Evolutionary conservation across 352 stramenopile species (phyloP), one percentile per base, ranked within the genome.

Genomic region (Plasmopara viticola): DNA sequence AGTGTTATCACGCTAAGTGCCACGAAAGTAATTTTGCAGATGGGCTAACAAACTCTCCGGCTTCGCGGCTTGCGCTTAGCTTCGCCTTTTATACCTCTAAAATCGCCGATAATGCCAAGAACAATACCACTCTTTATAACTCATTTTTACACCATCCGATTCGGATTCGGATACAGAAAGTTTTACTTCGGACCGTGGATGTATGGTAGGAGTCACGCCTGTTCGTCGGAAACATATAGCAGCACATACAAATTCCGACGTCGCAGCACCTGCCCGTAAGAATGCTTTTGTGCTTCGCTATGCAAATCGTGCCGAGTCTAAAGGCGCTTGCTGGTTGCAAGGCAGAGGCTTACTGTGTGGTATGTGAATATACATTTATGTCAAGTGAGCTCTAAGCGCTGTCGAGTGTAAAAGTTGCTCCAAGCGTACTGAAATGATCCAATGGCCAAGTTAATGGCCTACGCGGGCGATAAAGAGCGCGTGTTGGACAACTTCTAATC

Each of bases 291-390:
- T 80, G 0, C 18, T 60, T 5, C 68, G 76, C 20, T 90, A 76
- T 58, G 62, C 67, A 31, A 87, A 87, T 54, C 70, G 70, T 9
- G 73, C 73, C 58, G 79, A 81, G 66, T 76, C 68, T 44, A 74
- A 78, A 44, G 66, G 73, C 46, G 66, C 81, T 6, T 84, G 70
- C 55, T 84, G 70, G 70, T 79, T 68, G 35, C 70, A 84, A 39
- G 74, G 70, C 17, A 71, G 71, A 0, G 71, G 74, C 49, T 25
- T 25, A 82, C 66, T 9, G 63, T 64, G 49, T 85, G 69, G 40
- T 48, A 17, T 82, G 74, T 45, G 62, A 72, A 20, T 82, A 68
- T 2, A 85, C 82, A 44, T 57, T 71, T 3, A 66, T 86, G 10
- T 86, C 74, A 17, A 68, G 75, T 30, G 70, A 60, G 5, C 66